Evolutionary conservation across 2,329 filamentous ascomycete genomes (phyloP).

Genomic region (Knoxdaviesia proteae): DNA sequence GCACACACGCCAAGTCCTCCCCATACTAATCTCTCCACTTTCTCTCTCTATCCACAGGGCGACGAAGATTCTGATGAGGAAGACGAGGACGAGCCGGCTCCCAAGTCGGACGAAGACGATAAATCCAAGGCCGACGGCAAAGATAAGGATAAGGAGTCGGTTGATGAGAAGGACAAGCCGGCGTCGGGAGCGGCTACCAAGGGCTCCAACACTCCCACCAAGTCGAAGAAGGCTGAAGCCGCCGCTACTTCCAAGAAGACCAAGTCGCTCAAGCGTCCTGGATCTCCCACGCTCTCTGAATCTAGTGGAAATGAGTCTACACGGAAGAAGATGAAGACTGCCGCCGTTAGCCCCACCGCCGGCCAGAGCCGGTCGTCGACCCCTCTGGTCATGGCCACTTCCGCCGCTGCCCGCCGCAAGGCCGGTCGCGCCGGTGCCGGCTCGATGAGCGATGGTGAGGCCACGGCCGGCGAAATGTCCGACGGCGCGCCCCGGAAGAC

Average conservation of each 20-base stretch:
- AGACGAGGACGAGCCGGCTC: conserved; percentile 12
- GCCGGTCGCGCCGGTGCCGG: conserved; percentile 20
- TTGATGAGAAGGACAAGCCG: conserved; percentile 25
- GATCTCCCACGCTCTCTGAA: conserved; percentile 74
- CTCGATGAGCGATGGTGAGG: conserved; percentile 53
- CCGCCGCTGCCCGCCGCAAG: conserved; percentile 19
- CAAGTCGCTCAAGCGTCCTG: conserved; percentile 58
- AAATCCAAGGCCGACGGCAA: conserved; percentile 36
- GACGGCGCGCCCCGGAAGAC: conserved; percentile 29
- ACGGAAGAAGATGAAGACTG: conserved; percentile 57
- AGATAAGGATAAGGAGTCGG: conserved; percentile 32
- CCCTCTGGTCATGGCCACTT: conserved; percentile 17
- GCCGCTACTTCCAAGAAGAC: conserved; percentile 28
- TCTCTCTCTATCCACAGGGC: conserved; percentile 4
- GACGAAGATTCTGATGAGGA: conserved; percentile 16
- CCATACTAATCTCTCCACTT: not conserved
- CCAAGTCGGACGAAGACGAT: conserved; percentile 26
- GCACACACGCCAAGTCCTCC: not conserved
- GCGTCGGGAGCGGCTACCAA: conserved; percentile 42
- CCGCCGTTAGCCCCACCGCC: conserved; percentile 20
- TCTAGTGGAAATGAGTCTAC: conserved; percentile 80
- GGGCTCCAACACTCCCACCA: conserved; percentile 35
- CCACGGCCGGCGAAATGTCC: conserved; percentile 46
- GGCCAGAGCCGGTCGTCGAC: conserved; percentile 33
- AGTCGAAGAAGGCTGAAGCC: conserved; percentile 23